phyloP scores from a whole-genome alignment of 1,284 basidiomycete species.

The Naganishia sp. region DNA sequence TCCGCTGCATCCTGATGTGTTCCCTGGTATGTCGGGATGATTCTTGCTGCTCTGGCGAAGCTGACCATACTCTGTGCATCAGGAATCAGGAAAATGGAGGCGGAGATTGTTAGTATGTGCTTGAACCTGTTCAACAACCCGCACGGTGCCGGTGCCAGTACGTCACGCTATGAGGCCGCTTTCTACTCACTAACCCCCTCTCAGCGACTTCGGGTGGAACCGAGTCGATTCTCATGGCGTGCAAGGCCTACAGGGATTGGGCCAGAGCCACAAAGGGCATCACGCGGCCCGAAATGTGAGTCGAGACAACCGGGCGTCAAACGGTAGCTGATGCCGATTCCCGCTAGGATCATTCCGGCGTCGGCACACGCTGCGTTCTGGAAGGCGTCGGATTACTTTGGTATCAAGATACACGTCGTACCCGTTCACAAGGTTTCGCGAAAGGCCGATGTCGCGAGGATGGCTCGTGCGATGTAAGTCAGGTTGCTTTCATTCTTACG shows the following conservation, averaged over 20 bases:
- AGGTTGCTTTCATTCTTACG: background rate
- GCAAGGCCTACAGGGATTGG: conserved; percentile 95
- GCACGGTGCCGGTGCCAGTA: conserved; percentile 75
- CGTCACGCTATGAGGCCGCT: background rate
- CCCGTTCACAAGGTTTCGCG: conserved; percentile 82
- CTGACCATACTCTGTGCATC: conserved; percentile 31
- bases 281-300: conserved; percentile 87
- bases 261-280: conserved; percentile 81
- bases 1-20: conserved; percentile 92
- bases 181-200: background rate
- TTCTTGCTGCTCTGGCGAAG: too few species aligned
- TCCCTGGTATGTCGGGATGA: conserved; percentile 62
- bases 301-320: conserved; percentile 27
- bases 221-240: conserved; percentile 81
- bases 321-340: background rate
- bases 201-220: conserved; percentile 87
- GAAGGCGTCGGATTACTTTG: conserved; percentile 87
- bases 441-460: conserved; percentile 72
- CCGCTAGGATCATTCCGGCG: conserved; percentile 71
- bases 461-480: conserved; percentile 81
- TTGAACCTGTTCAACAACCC: conserved; percentile 83
- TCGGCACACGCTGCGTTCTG: conserved; percentile 94
- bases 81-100: conserved; percentile 93
- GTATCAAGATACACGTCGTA: conserved; percentile 86
- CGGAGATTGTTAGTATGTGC: conserved; percentile 93